Base-by-base conservation (phyloP, 352 stramenopile species). In the Lagenidium giganteum region DNA sequence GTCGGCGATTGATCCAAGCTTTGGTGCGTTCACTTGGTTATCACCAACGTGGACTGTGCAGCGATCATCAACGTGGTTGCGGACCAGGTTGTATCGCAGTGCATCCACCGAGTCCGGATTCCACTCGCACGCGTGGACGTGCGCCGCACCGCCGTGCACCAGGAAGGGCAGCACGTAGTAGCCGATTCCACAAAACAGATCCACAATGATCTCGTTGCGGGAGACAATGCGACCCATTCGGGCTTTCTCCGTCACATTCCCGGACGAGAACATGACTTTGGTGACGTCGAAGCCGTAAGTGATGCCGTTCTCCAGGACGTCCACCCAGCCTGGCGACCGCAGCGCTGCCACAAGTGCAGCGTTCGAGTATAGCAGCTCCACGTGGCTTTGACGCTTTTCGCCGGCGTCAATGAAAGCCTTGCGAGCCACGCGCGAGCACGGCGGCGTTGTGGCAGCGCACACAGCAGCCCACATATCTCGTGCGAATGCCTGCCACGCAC, bases 161-260 rank as follows among this genome's bases (percentile, higher is more conserved):
- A 98, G 68, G 39, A 97, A 96, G 0, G 94, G 95, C 16, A 99
- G 61, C 21, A 97, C 93, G 51, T 98, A 99, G 60, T 99, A 99
- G 12, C 95, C 95, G 60, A 99, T 98, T n/a, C 95, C 95, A 27
- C 90, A 94, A 49, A 98, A 99, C 33, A 99, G 71, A 53, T 99
- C 95, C 24, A 98, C 81, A 22, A 99, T 84, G 1, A 83, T 65
- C 44, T 99, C 92, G 17, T 67, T 81, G 14, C 52, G 48, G 60
- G 88, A 95, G 0, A 87, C 75, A 42, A 91, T 86, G 22, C 39
- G 67, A 22, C 70, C 95, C 73, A 98, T 97, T 20, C 95, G 86
- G 29, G 90, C 89, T 59, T 98, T 98, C 62, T 99, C 95, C 2
- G 93, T 96, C 33, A 98, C 87, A 54, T 99, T 99, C 5, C 95